Conservation (phyloP, 768 basidiomycete species). For the Hygrocybe punicea region DNA sequence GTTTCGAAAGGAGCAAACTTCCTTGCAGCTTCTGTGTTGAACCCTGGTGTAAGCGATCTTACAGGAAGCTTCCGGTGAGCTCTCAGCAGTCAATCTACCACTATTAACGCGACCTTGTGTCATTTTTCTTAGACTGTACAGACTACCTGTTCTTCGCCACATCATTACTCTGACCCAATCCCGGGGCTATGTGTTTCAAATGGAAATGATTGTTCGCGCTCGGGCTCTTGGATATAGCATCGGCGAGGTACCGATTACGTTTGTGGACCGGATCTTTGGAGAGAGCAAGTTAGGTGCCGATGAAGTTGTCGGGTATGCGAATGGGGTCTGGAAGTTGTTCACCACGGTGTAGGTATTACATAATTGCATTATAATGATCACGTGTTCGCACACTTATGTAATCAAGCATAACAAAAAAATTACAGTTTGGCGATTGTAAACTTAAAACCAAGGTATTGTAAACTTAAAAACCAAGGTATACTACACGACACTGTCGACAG, state of each 20-base stretch:
- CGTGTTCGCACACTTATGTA: no score
- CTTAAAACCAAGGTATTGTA: no score
- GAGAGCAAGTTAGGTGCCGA: conserved; percentile 89
- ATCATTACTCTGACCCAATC: conserved; percentile 83
- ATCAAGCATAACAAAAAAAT: no score
- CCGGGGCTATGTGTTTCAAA: conserved; percentile 94
- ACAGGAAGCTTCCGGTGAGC: conserved; percentile 86
- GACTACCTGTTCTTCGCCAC: conserved; percentile 67
- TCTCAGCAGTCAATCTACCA: background rate
- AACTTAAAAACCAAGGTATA: no score
- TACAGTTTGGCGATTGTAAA: no score
- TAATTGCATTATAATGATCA: conserved; percentile 20
- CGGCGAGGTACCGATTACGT: conserved; percentile 91
- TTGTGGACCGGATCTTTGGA: conserved; percentile 90
- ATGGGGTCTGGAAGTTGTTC: conserved; percentile 82
- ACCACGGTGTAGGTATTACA: conserved; percentile 51
- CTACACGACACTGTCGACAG: no score
- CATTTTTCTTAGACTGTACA: conserved; percentile 57
- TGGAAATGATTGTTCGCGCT: conserved; percentile 97
- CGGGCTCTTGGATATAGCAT: conserved; percentile 78
- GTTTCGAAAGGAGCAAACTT: conserved; percentile 89
- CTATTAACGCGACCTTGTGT: no score
- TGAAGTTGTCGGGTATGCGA: conserved; percentile 83
- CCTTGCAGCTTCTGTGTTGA: conserved; percentile 79
- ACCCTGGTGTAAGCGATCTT: conserved; percentile 83